Base-by-base conservation (phyloP, 208 protist species). In the Trypanosoma platydactyli region DNA sequence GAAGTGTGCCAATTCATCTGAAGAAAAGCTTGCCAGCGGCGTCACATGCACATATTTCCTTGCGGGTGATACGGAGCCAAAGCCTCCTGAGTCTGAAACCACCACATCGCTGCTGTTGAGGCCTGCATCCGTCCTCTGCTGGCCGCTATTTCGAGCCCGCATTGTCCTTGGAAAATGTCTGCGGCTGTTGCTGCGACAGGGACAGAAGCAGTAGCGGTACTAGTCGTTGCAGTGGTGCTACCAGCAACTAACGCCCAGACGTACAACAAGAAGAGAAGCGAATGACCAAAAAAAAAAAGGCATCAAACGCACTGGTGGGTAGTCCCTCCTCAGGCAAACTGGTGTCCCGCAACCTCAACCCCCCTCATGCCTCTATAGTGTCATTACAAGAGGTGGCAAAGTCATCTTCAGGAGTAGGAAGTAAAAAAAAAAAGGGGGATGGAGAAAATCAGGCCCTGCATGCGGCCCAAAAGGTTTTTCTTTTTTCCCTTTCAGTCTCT, bases 21-120 rank as follows among this genome's bases (percentile, higher is more conserved):
- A 6, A 35, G 71, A 66, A 50, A 76, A 71, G 49, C 63, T 76
- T 30, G 63, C 53, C 24, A 76, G 20, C 44, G 71, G 71, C 18
- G 71, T 76, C 30, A 76, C 44, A 16, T 18, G 45, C 0, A 11
- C 1, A 51, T 24, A 51, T 15, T 45, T 59, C 15, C 46, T 61
- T n/a, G 53, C 35, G 33, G 9, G 5, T 3, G 33, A 38, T 1
- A 16, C 6, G 1, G 40, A 49, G 5, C 6, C 51, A 30, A 49
- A 29, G 30, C 22, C 11, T 45, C 56, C 55, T 30, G 18, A 20
- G 5, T 49, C 50, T 16, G 29, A 20, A 12, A 29, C 35, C 12
- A 33, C 18, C 5, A 56, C 1, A 22, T 63, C 55, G 42, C 63
- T 68, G 20, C 41, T 58, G 38, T 68, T 68, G 22, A 68, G 63